Percentiles rank a stretch among this genome's conserved stretches.
phyloP scores from a whole-genome alignment of 176 grass and related monocot species.

The Oryza officinalis region DNA sequence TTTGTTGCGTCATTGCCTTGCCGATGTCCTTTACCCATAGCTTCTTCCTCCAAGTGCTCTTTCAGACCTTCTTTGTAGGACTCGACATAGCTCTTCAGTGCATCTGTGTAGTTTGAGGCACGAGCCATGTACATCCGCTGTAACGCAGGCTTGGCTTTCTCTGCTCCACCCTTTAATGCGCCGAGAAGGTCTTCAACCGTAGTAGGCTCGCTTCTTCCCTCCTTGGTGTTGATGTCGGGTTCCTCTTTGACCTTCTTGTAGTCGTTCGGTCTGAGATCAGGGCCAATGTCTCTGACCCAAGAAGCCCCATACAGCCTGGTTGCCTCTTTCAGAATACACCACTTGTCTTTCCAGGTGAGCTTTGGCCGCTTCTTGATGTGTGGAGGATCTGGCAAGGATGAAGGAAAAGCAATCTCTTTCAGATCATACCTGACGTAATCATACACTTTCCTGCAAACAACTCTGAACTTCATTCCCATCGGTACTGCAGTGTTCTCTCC shows the following conservation, averaged over 20 bases:
- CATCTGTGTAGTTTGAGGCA: slow-evolving; percentile 33
- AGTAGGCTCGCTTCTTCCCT: slow-evolving; percentile 8
- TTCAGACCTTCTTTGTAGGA: slow-evolving; percentile 45
- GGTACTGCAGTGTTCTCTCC: background rate
- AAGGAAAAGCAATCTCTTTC: slow-evolving; percentile 74
- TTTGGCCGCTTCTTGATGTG: slow-evolving; percentile 45
- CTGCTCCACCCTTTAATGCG: slow-evolving; percentile 8
- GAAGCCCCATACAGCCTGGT: slow-evolving; percentile 56
- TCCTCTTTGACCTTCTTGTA: slow-evolving; percentile 33
- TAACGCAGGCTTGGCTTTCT: slow-evolving; percentile 32
- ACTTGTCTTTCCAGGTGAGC: slow-evolving; percentile 47
- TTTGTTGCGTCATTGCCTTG: background rate
- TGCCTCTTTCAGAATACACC: slow-evolving; percentile 70
- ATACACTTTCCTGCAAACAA: slow-evolving; percentile 59
- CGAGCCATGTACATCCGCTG: slow-evolving; percentile 39
- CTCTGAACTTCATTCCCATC: slow-evolving; percentile 60
- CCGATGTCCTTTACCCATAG: background rate
- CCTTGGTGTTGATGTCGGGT: background rate
- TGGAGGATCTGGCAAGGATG: slow-evolving; percentile 64
- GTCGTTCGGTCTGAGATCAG: slow-evolving; percentile 58
- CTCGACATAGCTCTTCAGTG: slow-evolving; percentile 43
- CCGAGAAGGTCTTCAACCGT: slow-evolving; percentile 5
- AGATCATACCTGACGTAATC: slow-evolving; percentile 69
- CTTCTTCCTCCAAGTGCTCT: slow-evolving; percentile 44
- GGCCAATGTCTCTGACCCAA: slow-evolving; percentile 52